These are phyloP conservation scores for Sarocladiaceae sp. DNA, from an alignment of 2,329 filamentous ascomycete genomes.

Conservation along the genomic window DNA sequence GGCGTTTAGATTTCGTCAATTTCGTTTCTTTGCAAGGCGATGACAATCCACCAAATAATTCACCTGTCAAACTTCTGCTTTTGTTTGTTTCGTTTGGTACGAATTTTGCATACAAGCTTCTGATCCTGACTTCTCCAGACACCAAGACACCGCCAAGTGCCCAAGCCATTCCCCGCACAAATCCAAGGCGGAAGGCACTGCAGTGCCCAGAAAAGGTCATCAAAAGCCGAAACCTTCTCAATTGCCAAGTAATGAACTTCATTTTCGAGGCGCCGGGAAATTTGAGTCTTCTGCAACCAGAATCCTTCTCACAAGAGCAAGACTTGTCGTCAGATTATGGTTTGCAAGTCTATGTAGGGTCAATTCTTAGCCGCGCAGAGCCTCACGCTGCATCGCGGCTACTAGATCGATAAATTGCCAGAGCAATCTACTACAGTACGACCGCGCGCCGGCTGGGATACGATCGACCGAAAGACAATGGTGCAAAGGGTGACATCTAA, in stretches of 20 bases:
- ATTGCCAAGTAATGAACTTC: background rate
- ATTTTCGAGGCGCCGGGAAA: too few species aligned
- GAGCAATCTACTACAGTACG: background rate
- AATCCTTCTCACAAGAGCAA: background rate
- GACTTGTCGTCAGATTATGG: background rate
- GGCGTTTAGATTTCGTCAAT: too few species aligned
- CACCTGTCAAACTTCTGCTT: too few species aligned
- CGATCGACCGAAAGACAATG: background rate
- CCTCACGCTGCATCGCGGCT: background rate
- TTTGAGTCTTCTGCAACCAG: too few species aligned
- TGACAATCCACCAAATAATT: too few species aligned
- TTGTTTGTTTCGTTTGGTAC: background rate
- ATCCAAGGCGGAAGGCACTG: background rate
- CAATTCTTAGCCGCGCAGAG: background rate
- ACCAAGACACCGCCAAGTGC: background rate
- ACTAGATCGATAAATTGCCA: background rate
- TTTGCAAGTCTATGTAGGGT: background rate
- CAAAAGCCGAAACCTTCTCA: background rate
- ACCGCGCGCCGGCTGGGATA: too few species aligned
- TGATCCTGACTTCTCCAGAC: background rate
- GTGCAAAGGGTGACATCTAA: background rate
- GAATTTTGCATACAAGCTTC: background rate
- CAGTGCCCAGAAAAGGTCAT: background rate
- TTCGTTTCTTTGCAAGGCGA: too few species aligned
- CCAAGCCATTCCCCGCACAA: background rate